Percentiles rank a stretch among this genome's conserved stretches.
Evolutionary conservation across 2,329 filamentous ascomycete genomes (phyloP).

Genomic region (Talaromyces funiculosus): DNA sequence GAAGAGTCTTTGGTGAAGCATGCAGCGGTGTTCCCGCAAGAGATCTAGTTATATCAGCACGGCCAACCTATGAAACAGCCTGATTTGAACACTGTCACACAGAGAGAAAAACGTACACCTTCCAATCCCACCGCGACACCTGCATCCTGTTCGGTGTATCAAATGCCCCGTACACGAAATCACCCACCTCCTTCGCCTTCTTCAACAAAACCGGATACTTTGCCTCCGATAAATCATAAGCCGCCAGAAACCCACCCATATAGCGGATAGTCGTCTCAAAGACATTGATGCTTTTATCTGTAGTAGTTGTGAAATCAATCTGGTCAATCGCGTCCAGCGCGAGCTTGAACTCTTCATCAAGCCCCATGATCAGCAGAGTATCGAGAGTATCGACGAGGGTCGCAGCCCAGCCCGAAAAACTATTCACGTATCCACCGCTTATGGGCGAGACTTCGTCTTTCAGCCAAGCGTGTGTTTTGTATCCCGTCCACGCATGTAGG

Average conservation of each 20-base stretch:
- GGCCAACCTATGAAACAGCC: background rate
- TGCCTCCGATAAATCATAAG: slow-evolving; percentile 77
- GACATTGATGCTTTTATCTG: slow-evolving; percentile 65
- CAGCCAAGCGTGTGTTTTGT: slow-evolving; percentile 72
- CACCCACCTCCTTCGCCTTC: slow-evolving; percentile 75
- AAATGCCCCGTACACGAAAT: slow-evolving; percentile 75
- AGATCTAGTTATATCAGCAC: background rate
- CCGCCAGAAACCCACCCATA: slow-evolving; percentile 75
- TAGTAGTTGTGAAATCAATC: slow-evolving; percentile 77
- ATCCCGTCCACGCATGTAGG: slow-evolving; percentile 73
- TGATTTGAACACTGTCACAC: background rate
- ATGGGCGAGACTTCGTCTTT: slow-evolving; percentile 82
- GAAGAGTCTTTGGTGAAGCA: slow-evolving; percentile 54
- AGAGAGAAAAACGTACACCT: slow-evolving; percentile 44
- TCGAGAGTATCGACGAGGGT: slow-evolving; percentile 79
- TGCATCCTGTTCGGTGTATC: slow-evolving; percentile 95
- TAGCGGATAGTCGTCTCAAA: slow-evolving; percentile 93
- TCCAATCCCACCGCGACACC: slow-evolving; percentile 72
- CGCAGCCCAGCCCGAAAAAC: slow-evolving; percentile 87
- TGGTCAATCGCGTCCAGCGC: slow-evolving; percentile 62
- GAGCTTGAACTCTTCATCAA: slow-evolving; percentile 72
- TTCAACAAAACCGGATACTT: slow-evolving; percentile 64
- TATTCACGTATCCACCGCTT: slow-evolving; percentile 62
- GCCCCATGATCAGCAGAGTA: slow-evolving; percentile 77
- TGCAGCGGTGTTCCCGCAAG: background rate